Evolutionary conservation across 306 rosid genomes (phyloP).

Genomic region (Quercus gilva): DNA sequence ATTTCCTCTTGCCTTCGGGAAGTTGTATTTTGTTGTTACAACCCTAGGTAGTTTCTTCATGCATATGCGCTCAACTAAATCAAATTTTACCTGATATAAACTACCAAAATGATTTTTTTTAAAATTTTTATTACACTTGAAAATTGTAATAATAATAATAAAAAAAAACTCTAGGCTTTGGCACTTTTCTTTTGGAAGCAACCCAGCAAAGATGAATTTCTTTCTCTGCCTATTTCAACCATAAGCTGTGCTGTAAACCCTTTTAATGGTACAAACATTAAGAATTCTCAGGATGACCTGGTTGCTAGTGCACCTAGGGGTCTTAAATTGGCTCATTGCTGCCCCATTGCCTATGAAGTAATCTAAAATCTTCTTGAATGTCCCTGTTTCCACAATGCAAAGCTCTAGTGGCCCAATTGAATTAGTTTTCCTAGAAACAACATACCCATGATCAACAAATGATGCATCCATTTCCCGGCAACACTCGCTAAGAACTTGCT

Average conservation of each 20-base stretch:
- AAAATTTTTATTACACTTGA: background rate
- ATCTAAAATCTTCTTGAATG: conserved; percentile 77
- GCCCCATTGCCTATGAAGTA: conserved; percentile 63
- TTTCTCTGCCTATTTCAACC: background rate
- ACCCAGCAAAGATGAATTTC: background rate
- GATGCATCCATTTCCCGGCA: conserved; percentile 73
- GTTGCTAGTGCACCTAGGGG: conserved; percentile 83
- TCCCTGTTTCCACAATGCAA: conserved; percentile 63
- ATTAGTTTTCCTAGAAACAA: conserved; percentile 64
- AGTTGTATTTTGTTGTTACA: too few relatives aligned
- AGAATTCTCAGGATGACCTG: conserved; percentile 53
- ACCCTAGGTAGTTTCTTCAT: too few relatives aligned
- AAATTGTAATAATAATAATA: background rate
- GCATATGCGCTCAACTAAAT: too few relatives aligned
- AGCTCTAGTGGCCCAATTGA: conserved; percentile 81
- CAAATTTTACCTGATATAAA: too few relatives aligned
- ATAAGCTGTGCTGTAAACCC: conserved; percentile 62
- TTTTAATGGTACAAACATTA: conserved; percentile 34
- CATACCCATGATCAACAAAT: conserved; percentile 79
- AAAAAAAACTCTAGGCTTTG: too few relatives aligned
- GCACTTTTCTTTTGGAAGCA: background rate
- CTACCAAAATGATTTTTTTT: too few relatives aligned
- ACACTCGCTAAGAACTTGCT: conserved; percentile 42
- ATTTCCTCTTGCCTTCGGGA: too few relatives aligned
- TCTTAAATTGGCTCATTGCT: conserved; percentile 82